Base-by-base conservation (phyloP, 345 rosid genomes). In the Citrus mangshanensis region DNA sequence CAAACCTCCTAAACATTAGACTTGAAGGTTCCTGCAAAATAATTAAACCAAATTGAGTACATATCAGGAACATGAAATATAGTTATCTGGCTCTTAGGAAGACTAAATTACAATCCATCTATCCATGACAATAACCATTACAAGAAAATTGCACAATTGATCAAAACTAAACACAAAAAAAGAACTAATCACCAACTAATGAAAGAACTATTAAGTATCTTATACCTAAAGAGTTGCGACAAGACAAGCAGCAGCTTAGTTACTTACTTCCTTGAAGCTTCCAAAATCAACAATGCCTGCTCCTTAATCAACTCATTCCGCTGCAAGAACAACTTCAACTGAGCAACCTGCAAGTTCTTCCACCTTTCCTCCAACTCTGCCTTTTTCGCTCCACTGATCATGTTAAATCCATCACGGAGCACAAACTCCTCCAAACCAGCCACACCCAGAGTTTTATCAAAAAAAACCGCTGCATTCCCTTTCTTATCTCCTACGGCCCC, bases 241-340 rank as follows among this genome's bases (percentile, higher is more conserved):
- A 1, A 32, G 25, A 66, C 25, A 76, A 34, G 18, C 54, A 54
- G 27, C 65, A 77, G 9, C 79, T n/a, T 68, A 67, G 18, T 25
- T 55, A 67, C 66, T 79, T 16, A 54, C 58, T 54, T 54, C 58
- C 21, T 79, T 40, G 35, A 4, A n/a, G 73, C 78, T 37, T 78
- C 83, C 80, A 87, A 80, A 42, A 85, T 58, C 80, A 83, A 6
- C 74, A 80, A 77, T 18, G 90, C 77, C 22, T 85, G 75, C 6
- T 78, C 81, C 2, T 22, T 72, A 22, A 87, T 72, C 21, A 85
- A 59, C 32, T 68, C 77, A 56, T 28, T 80, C 38, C 88, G 80
- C 79, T 79, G 77, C 78, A 88, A 37, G 75, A 82, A 83, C 16
- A 88, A 62, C 80, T 76, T 80, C 75, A 81, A 54, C 73, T 82